A percentile compares a stretch with the other conserved stretches of the same genome.
phyloP scores from a whole-genome alignment of 768 basidiomycete genomes.

The Gautieria morchelliformis region DNA sequence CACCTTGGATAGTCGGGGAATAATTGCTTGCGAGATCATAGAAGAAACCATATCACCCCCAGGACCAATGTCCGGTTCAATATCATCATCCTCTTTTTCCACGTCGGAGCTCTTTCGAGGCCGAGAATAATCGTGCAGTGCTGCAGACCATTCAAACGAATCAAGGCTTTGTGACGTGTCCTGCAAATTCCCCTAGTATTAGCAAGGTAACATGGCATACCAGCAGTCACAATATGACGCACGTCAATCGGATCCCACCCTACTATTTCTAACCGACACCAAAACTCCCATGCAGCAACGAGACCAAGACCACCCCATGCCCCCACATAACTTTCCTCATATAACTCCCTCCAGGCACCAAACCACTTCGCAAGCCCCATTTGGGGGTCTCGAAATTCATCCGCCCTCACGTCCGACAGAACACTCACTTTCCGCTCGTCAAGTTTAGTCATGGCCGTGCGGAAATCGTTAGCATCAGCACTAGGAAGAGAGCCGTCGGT shows the following conservation, averaged over 20 bases:
- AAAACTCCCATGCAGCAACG: constrained; percentile 90
- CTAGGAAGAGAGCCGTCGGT: constrained; percentile 70
- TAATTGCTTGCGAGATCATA: constrained; percentile 77
- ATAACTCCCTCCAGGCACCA: constrained; percentile 64
- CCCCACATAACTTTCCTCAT: constrained; percentile 71
- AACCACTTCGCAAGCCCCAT: constrained; percentile 59
- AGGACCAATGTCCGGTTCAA: constrained; percentile 56
- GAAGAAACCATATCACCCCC: constrained; percentile 83
- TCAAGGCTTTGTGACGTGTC: constrained; percentile 47
- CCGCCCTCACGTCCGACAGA: constrained; percentile 72
- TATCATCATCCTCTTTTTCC: constrained; percentile 26
- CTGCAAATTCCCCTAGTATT: constrained; percentile 20
- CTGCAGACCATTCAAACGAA: constrained; percentile 75
- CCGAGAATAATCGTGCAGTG: constrained; percentile 69
- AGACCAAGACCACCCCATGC: constrained; percentile 88
- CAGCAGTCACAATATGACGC: constrained; percentile 6
- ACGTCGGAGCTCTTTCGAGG: constrained; percentile 19
- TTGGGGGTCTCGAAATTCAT: constrained; percentile 75
- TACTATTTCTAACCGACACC: constrained; percentile 77
- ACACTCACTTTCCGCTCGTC: constrained; percentile 42
- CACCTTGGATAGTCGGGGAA: constrained; percentile 63
- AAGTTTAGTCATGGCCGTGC: constrained; percentile 48
- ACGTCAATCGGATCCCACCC: constrained; percentile 87
- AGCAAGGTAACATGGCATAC: neutral
- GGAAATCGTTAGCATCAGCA: constrained; percentile 62